A percentile compares a stretch with the other conserved stretches of the same genome.
phyloP scores from a whole-genome alignment of 2,329 filamentous ascomycete genomes.

The Phaeoacremonium minimum region DNA sequence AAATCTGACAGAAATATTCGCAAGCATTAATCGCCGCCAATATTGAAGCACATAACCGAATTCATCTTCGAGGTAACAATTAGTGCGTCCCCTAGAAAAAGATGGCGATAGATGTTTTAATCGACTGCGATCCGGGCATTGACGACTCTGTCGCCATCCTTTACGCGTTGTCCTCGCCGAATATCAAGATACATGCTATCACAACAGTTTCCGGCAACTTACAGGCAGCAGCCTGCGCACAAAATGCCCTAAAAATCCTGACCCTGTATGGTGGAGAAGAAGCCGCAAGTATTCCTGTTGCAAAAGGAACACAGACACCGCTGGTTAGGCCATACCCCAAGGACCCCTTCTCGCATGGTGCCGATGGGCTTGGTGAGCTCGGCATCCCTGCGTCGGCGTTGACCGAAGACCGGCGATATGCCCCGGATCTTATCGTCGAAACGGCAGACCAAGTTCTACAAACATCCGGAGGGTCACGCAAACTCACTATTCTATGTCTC shows the following conservation, averaged over 20 bases:
- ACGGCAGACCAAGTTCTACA: not conserved
- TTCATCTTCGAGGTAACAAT: no score
- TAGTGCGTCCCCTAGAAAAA: no score
- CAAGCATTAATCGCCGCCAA: no score
- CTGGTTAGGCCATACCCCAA: not conserved
- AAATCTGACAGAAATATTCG: no score
- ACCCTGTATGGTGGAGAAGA: not conserved
- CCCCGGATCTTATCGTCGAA: not conserved
- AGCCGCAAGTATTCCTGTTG: not conserved
- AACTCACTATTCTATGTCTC: not conserved
- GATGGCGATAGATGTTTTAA: not conserved
- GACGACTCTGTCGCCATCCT: not conserved
- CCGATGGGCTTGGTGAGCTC: not conserved
- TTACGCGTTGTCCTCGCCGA: not conserved
- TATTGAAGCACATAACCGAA: no score
- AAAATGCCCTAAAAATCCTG: not conserved
- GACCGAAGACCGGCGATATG: not conserved
- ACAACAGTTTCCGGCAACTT: not conserved
- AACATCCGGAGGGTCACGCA: not conserved
- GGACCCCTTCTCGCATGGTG: not conserved
- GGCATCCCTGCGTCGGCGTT: not conserved
- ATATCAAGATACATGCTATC: not conserved
- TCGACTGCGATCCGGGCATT: not conserved
- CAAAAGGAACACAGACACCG: not conserved
- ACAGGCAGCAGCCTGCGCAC: not conserved